A percentile compares a stretch with the other conserved stretches of the same genome.
Conservation (phyloP, 1,284 basidiomycete genomes). For the Megacollybia platyphylla region DNA sequence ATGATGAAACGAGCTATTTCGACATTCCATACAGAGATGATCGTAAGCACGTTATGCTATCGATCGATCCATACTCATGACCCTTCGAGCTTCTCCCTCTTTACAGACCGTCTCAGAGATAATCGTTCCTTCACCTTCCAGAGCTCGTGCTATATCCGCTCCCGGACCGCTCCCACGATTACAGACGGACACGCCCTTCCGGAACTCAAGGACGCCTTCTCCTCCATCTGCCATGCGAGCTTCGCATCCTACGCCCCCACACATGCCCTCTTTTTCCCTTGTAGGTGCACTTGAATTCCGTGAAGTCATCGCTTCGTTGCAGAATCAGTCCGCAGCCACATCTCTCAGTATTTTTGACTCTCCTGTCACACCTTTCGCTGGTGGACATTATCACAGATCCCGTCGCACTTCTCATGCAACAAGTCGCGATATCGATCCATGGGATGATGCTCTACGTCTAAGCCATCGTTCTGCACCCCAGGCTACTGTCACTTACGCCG, state of each 20-base stretch:
- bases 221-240: constrained; percentile 22
- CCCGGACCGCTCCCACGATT: constrained; percentile 23
- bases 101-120: neutral
- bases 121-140: constrained; percentile 9
- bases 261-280: constrained; percentile 78
- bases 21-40: constrained; percentile 46
- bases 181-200: constrained; percentile 24
- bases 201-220: constrained; percentile 25
- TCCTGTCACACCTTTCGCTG: constrained; percentile 58
- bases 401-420: constrained; percentile 20
- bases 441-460: constrained; percentile 34
- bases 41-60: constrained; percentile 25
- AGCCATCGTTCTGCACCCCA: constrained; percentile 20
- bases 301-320: constrained; percentile 75
- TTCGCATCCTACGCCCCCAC: constrained; percentile 50
- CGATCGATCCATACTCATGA: constrained; percentile 6
- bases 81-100: constrained; percentile 9
- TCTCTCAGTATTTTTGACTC: constrained; percentile 55
- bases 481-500: constrained; percentile 15
- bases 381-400: constrained; percentile 53
- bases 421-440: constrained; percentile 25
- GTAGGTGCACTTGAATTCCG: constrained; percentile 91
- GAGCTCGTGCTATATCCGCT: constrained; percentile 20
- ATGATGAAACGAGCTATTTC: constrained; percentile 29
- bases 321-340: constrained; percentile 44